phyloP scores from a whole-genome alignment of 179 eudicot genomes.

The Patellifolia procumbens region DNA sequence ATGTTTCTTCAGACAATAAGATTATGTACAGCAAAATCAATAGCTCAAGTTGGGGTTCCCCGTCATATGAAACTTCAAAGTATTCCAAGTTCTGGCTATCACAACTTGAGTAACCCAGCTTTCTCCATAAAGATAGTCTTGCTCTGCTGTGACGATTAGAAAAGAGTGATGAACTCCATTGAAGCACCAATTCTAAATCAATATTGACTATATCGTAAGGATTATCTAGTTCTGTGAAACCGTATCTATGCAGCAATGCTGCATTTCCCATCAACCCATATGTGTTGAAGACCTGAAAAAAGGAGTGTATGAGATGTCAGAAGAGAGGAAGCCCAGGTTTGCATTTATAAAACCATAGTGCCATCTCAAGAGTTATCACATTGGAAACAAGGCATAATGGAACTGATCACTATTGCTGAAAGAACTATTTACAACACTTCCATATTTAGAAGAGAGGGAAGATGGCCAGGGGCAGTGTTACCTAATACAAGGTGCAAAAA shows the following conservation, averaged over 20 bases:
- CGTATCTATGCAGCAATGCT: conserved; percentile 89
- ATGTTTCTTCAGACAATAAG: conserved; percentile 62
- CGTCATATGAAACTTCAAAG: conserved; percentile 75
- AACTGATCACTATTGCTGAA: neutral
- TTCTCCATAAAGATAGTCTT: conserved; percentile 74
- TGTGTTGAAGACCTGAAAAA: conserved; percentile 87
- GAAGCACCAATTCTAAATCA: conserved; percentile 69
- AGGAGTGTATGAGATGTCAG: neutral
- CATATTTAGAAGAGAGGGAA: neutral
- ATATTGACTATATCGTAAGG: conserved; percentile 74
- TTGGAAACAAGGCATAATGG: neutral
- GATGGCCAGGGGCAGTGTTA: neutral
- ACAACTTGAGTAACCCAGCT: conserved; percentile 60
- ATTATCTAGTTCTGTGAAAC: conserved; percentile 83
- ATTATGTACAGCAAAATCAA: conserved; percentile 63
- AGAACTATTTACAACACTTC: neutral
- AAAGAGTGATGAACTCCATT: conserved; percentile 74
- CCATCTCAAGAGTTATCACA: neutral
- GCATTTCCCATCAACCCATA: conserved; percentile 91
- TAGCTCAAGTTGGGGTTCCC: conserved; percentile 85
- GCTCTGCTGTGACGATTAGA: conserved; percentile 62
- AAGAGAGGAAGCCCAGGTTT: neutral
- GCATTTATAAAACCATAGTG: neutral
- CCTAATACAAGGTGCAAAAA: too few species aligned
- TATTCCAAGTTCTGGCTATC: conserved; percentile 71